These are phyloP conservation scores for Stagonosporopsis cucurbitacearum DNA, from an alignment of 2,329 filamentous ascomycete genomes.

Conservation along the genomic window DNA sequence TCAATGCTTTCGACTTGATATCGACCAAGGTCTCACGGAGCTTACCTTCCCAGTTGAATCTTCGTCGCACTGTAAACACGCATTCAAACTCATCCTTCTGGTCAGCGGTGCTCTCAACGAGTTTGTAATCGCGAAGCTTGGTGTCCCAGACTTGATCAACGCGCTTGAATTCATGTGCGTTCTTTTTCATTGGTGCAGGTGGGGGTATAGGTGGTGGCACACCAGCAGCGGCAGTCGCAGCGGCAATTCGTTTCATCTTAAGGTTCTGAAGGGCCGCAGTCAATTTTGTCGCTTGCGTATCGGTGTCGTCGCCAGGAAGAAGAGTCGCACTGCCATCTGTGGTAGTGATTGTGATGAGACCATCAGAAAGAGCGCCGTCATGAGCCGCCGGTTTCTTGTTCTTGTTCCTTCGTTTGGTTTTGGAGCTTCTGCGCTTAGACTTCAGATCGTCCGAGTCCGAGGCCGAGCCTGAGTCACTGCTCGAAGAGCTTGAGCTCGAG, in stretches of 20 bases:
- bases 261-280: conserved; percentile 20
- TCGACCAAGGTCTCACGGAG: conserved; percentile 78
- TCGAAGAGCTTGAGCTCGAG: conserved; percentile 17
- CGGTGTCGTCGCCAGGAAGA: conserved; percentile 18
- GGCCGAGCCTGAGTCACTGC: conserved; percentile 23
- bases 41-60: conserved; percentile 84
- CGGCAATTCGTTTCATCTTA: conserved; percentile 26
- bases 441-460: conserved; percentile 16
- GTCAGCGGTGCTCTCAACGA: conserved; percentile 70
- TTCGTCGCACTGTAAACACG: conserved; percentile 77
- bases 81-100: conserved; percentile 76
- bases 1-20: conserved; percentile 81
- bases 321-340: conserved; percentile 9
- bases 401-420: conserved; percentile 26
- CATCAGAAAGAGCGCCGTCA: conserved; percentile 7
- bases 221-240: conserved; percentile 18
- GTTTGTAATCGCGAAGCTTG: conserved; percentile 62
- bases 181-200: conserved; percentile 35
- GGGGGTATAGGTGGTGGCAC: conserved; percentile 25
- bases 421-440: conserved; percentile 25
- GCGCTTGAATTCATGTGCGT: conserved; percentile 68
- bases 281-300: conserved; percentile 26
- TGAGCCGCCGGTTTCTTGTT: conserved; percentile 18
- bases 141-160: conserved; percentile 68
- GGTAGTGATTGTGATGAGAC: neutral